Percentiles rank a stretch among this genome's conserved stretches.
Evolutionary conservation across 2,329 filamentous ascomycete species (phyloP).

Genomic region (Colletotrichum aenigma): DNA sequence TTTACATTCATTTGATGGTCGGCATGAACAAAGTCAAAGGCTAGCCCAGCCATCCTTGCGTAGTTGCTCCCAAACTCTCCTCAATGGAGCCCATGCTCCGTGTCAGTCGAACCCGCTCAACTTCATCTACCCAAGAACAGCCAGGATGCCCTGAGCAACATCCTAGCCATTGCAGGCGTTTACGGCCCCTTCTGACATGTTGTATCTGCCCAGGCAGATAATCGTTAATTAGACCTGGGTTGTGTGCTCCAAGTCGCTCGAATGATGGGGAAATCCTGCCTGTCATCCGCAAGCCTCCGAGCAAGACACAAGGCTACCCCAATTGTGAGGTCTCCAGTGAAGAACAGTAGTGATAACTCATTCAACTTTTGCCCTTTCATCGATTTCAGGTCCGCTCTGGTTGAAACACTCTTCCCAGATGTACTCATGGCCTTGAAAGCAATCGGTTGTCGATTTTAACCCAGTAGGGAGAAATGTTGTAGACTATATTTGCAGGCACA

Average conservation of each 20-base stretch:
- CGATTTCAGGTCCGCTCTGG: too few relatives aligned
- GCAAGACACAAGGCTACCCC: accelerated
- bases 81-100: background rate
- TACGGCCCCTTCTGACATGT: background rate
- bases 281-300: background rate
- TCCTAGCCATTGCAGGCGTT: background rate
- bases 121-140: background rate
- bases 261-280: background rate
- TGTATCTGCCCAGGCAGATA: background rate
- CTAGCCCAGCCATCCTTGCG: background rate
- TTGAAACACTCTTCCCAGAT: too few relatives aligned
- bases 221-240: background rate
- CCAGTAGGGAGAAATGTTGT: too few relatives aligned
- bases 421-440: too few relatives aligned
- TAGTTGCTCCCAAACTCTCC: background rate
- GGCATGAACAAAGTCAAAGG: background rate
- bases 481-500: too few relatives aligned
- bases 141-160: background rate
- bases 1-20: background rate
- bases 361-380: too few relatives aligned
- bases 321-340: background rate
- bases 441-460: too few relatives aligned
- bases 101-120: background rate
- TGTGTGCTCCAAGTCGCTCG: background rate
- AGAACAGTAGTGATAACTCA: accelerated